Evolutionary conservation across 441 rosid species (phyloP), one percentile per base, ranked within the genome.

Genomic region (Oxalis stricta): DNA sequence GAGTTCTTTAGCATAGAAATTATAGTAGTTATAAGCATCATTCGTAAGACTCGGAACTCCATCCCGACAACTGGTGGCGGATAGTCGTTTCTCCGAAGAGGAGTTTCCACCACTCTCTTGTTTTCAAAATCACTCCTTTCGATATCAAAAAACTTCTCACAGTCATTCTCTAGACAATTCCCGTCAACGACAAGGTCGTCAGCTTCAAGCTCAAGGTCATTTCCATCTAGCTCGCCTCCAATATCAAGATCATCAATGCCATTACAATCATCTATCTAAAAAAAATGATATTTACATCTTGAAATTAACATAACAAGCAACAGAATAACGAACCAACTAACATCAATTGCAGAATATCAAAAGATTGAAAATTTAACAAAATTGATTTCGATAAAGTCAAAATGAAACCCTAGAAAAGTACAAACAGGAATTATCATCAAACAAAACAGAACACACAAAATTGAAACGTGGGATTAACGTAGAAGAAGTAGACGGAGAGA

Each of bases 21-120:
- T 81, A 56, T 88, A 88, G 57, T 73, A 84, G 41, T 69, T 79
- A 63, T 84, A 88, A 2, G 97, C 93, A 51, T 75, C 91, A n/a
- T n/a, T 81, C 83, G 33, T 88, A 88, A 0, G 87, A 84, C 0
- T 88, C 87, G n/a, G 56, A 88, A 82, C 56, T 77, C 88, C 91
- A 81, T 75, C 9, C 91, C 95, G 0, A 65, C 53, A 24, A 56
- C 59, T 15, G 85, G 89, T 28, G 84, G 75, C 3, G 58, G 65
- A 53, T 64, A 75, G 30, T 58, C 60, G 23, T 67, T 66, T 28
- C 65, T 65, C 47, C 55, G 72, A 49, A 46, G 67, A 10, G 41
- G 12, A 34, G 50, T 52, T 47, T 51, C 56, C 38, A 38, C 66
- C 36, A n/a, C n/a, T n/a, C 54, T 15, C 28, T 46, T 37, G 26